Evolutionary conservation across 768 basidiomycete species (phyloP).

Genomic region (Pulveroboletus sp.): DNA sequence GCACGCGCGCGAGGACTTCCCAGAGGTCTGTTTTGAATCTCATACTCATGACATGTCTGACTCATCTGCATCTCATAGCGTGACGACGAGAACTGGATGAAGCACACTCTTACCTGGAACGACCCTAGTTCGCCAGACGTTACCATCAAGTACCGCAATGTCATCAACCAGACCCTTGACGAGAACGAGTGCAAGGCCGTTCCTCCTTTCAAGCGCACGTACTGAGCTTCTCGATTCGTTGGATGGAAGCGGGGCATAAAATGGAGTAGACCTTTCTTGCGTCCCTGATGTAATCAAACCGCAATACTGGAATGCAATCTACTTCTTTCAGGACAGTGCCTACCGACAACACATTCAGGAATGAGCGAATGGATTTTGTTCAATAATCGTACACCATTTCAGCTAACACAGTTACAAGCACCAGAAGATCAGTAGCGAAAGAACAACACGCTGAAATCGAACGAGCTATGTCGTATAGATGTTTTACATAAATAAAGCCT

Average conservation of each 20-base stretch:
- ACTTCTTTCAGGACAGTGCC: neutral
- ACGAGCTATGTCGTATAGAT: too few relatives aligned
- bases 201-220: conserved; percentile 97
- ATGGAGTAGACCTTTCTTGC: conserved; percentile 3
- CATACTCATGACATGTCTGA: neutral
- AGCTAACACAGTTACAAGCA: too few relatives aligned
- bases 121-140: conserved; percentile 78
- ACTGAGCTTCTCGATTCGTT: conserved; percentile 40
- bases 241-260: conserved; percentile 1
- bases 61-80: conserved; percentile 49
- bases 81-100: conserved; percentile 94
- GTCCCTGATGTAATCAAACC: conserved; percentile 6
- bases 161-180: conserved; percentile 85
- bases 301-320: conserved; percentile 11
- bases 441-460: too few relatives aligned
- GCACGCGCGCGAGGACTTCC: conserved; percentile 96
- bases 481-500: too few relatives aligned
- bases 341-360: too few relatives aligned
- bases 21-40: conserved; percentile 59
- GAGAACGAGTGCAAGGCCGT: conserved; percentile 96
- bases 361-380: too few relatives aligned
- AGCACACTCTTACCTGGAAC: conserved; percentile 91
- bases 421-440: too few relatives aligned
- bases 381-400: too few relatives aligned
- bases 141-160: conserved; percentile 83